Conservation (phyloP, 1,139 yeast genomes). For the Scheffersomyces titani region DNA sequence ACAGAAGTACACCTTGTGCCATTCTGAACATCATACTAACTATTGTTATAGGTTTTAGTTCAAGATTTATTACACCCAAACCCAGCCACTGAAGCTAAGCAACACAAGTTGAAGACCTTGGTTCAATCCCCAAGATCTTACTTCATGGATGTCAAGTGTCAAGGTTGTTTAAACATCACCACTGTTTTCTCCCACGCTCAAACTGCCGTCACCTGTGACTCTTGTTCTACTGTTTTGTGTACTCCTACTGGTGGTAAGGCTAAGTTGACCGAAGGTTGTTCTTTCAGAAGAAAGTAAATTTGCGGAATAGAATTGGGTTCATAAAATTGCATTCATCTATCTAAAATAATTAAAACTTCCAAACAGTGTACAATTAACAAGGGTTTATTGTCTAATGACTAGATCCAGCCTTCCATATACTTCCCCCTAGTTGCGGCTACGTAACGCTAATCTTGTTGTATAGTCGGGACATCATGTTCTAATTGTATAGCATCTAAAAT, state of each 20-base stretch:
- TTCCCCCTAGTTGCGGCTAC: not conserved
- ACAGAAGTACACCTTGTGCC: not conserved
- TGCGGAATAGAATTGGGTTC: not conserved
- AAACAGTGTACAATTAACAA: slow-evolving; percentile 10
- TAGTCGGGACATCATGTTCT: not conserved
- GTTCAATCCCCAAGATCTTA: slow-evolving; percentile 98
- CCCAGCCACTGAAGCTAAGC: slow-evolving; percentile 92
- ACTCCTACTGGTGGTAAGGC: slow-evolving; percentile 99
- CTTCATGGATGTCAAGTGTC: slow-evolving; percentile 99
- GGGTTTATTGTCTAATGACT: slow-evolving; percentile 4
- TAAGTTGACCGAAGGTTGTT: slow-evolving; percentile 97
- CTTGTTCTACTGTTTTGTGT: slow-evolving; percentile 97
- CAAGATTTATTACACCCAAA: slow-evolving; percentile 79
- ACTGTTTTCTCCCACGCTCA: slow-evolving; percentile 99
- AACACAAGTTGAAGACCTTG: slow-evolving; percentile 97
- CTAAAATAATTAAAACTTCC: slow-evolving; percentile 5
- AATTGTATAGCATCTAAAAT: not conserved
- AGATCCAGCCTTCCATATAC: slow-evolving; percentile 1
- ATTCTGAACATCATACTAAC: slow-evolving; percentile 16
- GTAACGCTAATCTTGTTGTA: not conserved
- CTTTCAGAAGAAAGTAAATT: slow-evolving; percentile 96
- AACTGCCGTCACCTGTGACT: slow-evolving; percentile 99
- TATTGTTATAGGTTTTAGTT: slow-evolving; percentile 25
- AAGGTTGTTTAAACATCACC: slow-evolving; percentile 98
- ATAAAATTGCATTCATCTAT: slow-evolving; percentile 1